These are phyloP conservation scores for Gracilaria gracilis DNA, from an alignment of 23 red algal species.

Conservation along the genomic window DNA sequence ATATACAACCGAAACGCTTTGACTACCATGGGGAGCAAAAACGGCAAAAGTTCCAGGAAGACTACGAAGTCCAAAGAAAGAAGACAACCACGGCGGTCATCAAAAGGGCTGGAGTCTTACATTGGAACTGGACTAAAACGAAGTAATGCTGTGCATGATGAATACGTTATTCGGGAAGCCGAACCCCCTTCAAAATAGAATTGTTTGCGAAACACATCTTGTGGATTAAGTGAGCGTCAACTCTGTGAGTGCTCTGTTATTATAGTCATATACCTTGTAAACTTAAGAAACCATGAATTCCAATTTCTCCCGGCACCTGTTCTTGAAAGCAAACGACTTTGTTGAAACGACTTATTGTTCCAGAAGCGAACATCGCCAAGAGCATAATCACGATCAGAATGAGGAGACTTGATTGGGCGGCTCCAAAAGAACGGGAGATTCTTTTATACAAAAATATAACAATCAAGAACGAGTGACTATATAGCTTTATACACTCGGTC, in stretches of 20 bases:
- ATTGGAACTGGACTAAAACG: constrained; percentile 35
- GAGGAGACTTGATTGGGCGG: no score
- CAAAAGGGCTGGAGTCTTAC: neutral
- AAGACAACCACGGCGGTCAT: neutral
- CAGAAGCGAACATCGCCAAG: no score
- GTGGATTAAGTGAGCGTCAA: neutral
- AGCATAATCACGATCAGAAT: no score
- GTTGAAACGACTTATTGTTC: no score
- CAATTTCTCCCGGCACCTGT: neutral
- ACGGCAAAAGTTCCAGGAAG: neutral
- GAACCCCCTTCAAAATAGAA: neutral
- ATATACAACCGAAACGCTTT: neutral
- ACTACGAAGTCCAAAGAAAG: neutral
- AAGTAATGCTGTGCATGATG: constrained; percentile 9
- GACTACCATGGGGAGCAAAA: neutral
- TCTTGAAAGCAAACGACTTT: no score
- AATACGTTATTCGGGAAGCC: constrained; percentile 20
- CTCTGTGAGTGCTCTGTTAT: neutral
- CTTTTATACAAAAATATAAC: no score
- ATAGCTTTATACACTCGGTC: no score
- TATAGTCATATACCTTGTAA: no score
- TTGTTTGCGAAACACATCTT: neutral
- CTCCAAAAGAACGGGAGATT: no score
- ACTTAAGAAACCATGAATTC: neutral
- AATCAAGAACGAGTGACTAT: no score